Percentiles rank a stretch among this genome's conserved stretches.
Evolutionary conservation across 2,329 filamentous ascomycete genomes (phyloP).

Genomic region (Phialophora macrospora): DNA sequence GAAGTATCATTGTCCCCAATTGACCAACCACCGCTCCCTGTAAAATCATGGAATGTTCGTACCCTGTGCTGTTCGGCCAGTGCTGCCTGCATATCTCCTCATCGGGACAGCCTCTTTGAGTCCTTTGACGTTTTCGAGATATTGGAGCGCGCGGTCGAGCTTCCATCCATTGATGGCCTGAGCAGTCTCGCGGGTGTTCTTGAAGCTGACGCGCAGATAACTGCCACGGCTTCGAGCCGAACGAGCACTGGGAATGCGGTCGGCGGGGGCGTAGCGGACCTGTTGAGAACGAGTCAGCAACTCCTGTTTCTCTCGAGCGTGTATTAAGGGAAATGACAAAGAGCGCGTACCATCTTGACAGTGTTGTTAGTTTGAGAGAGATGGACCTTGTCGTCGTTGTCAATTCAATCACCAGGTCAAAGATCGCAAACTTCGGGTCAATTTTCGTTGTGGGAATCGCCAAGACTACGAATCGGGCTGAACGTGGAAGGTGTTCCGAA

Average conservation of each 20-base stretch:
- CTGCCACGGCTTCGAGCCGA: constrained; percentile 97
- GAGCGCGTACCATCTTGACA: constrained; percentile 37
- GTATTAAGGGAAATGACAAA: neutral
- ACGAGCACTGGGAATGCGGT: constrained; percentile 81
- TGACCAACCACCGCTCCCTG: neutral
- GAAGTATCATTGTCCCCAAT: neutral
- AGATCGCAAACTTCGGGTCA: constrained; percentile 17
- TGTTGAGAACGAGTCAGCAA: constrained; percentile 45
- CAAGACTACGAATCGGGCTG: neutral
- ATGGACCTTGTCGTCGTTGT: constrained; percentile 36
- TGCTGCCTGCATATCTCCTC: constrained; percentile 95
- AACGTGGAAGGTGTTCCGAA: neutral
- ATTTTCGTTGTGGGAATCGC: constrained; percentile 31
- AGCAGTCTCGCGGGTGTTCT: constrained; percentile 99
- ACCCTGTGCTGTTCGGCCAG: constrained; percentile 97
- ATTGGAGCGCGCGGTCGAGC: constrained; percentile 88
- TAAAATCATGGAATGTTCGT: constrained; percentile 52
- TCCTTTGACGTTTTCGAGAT: constrained; percentile 97
- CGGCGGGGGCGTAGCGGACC: constrained; percentile 94
- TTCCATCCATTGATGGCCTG: constrained; percentile 99
- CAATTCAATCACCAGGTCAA: constrained; percentile 28
- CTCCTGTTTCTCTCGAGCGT: constrained; percentile 3
- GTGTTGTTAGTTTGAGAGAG: constrained; percentile 10
- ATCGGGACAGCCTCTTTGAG: constrained; percentile 98
- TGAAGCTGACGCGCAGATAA: constrained; percentile 99